These are phyloP conservation scores for Trematosphaeria pertusa DNA, from an alignment of 2,329 filamentous ascomycete species.

Conservation along the genomic window DNA sequence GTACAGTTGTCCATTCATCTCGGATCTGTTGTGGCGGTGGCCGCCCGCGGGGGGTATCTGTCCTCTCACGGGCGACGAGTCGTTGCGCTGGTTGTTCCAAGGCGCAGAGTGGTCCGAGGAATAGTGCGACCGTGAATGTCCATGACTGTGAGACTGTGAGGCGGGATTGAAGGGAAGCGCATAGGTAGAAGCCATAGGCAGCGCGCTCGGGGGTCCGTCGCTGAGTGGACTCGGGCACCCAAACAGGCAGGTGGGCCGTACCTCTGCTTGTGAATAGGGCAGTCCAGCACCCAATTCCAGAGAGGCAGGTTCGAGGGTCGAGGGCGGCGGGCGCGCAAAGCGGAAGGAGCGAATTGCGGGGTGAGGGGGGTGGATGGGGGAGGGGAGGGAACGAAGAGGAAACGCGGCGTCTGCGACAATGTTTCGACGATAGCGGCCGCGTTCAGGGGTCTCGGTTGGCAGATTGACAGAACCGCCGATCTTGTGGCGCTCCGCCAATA, in stretches of 20 bases:
- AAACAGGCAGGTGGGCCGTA: conserved; percentile 18
- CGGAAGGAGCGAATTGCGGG: conserved; percentile 13
- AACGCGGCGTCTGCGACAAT: conserved; percentile 20
- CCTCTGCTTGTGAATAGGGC: conserved; percentile 4
- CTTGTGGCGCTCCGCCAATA: conserved; percentile 17
- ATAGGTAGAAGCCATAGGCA: conserved; percentile 55
- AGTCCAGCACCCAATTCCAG: conserved; percentile 12
- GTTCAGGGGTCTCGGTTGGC: conserved; percentile 27
- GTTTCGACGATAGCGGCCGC: conserved; percentile 28
- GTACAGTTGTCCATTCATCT: conserved; percentile 47
- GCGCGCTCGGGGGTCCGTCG: conserved; percentile 24
- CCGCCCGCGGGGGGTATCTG: conserved; percentile 18
- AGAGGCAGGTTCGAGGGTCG: conserved; percentile 2
- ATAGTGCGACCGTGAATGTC: conserved; percentile 49
- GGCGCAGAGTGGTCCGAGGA: conserved; percentile 32
- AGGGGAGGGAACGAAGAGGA: conserved; percentile 13
- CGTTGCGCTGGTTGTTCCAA: conserved; percentile 25
- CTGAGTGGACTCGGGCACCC: conserved; percentile 21
- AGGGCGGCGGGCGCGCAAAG: conserved; percentile 10
- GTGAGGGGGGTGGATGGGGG: conserved; percentile 13
- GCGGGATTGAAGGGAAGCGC: conserved; percentile 48
- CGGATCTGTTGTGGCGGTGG: conserved; percentile 41
- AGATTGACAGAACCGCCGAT: conserved; percentile 16
- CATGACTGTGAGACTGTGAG: conserved; percentile 44
- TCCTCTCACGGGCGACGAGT: conserved; percentile 31